phyloP scores from a whole-genome alignment of 495 filamentous ascomycete species.

The Penicillium paradoxum region DNA sequence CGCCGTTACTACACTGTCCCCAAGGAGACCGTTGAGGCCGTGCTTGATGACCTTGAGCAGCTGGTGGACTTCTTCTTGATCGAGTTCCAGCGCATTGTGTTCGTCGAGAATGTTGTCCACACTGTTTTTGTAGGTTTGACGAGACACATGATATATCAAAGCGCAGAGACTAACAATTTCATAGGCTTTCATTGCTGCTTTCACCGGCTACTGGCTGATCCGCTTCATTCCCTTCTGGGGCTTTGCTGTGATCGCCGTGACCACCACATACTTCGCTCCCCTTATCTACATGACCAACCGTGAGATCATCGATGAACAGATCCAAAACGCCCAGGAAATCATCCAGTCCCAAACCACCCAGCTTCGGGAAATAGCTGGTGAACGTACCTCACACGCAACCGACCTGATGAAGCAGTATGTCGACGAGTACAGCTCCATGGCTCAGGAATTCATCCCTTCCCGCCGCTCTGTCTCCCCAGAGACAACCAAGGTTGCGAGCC shows the following conservation, averaged over 20 bases:
- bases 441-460: slow-evolving; percentile 63
- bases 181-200: slow-evolving; percentile 74
- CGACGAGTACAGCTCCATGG: slow-evolving; percentile 79
- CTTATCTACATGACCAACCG: slow-evolving; percentile 90
- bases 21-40: slow-evolving; percentile 71
- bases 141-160: slow-evolving; percentile 12
- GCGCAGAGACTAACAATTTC: slow-evolving; percentile 6
- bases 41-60: slow-evolving; percentile 83
- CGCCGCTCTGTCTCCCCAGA: slow-evolving; percentile 48
- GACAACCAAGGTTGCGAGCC: slow-evolving; percentile 34
- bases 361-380: slow-evolving; percentile 70
- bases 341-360: slow-evolving; percentile 78
- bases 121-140: slow-evolving; percentile 66
- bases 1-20: slow-evolving; percentile 89
- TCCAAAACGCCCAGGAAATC: slow-evolving; percentile 64
- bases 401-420: slow-evolving; percentile 75
- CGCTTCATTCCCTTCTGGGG: slow-evolving; percentile 94
- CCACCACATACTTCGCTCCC: slow-evolving; percentile 76
- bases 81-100: slow-evolving; percentile 90
- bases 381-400: slow-evolving; percentile 73
- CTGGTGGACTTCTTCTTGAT: slow-evolving; percentile 96
- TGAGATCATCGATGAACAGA: slow-evolving; percentile 83
- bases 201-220: slow-evolving; percentile 88
- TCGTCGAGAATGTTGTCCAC: slow-evolving; percentile 83
- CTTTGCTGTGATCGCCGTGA: slow-evolving; percentile 70